Base-by-base conservation (phyloP, 495 filamentous ascomycete genomes). In the Tuber indicum region DNA sequence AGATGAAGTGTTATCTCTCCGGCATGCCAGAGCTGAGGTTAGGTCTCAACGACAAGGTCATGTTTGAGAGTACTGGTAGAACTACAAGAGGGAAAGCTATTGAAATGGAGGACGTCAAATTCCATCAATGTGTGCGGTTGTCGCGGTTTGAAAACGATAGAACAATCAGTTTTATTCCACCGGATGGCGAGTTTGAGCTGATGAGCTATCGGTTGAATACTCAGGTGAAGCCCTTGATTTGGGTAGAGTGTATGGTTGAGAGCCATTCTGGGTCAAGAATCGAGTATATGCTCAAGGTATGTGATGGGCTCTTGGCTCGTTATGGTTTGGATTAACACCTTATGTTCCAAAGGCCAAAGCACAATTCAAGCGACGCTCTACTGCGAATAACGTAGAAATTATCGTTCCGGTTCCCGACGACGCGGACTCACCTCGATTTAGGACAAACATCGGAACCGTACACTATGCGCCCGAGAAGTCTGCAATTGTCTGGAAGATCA, bases 71-170 rank as follows among this genome's bases (percentile, higher is more conserved):
- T 45, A 99, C 96, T 14, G 96, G 96, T 21, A 89, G 96, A 74
- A 94, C 96, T 14, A 97, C 94, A 73, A 86, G 96, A 83, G 96
- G 96, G 72, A 99, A 99, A 85, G 93, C 96, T 17, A 95, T 99
- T 74, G 96, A 99, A 86, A 99, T 99, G 96, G 96, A 99, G 85
- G 96, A 99, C 79, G 96, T 99, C 83, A 99, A 98, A 83, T 99
- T 99, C 86, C 96, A 99, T 86, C 96, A 99, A 84, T 99, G 96
- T 85, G 96, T 99, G 76, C 91, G 96, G 79, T 86, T 99, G 75
- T 94, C 93, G 36, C 88, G 96, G 43, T 99, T 99, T 86, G 96
- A 99, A 85, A 99, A 98, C 82, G 96, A 99, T 85, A 88, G 96
- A 69, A 99, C 96, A 39, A 99, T 99, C 87, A 96, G 93, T 85